Conservation (phyloP, 352 stramenopile species). For the Globisporangium acanthophoron region DNA sequence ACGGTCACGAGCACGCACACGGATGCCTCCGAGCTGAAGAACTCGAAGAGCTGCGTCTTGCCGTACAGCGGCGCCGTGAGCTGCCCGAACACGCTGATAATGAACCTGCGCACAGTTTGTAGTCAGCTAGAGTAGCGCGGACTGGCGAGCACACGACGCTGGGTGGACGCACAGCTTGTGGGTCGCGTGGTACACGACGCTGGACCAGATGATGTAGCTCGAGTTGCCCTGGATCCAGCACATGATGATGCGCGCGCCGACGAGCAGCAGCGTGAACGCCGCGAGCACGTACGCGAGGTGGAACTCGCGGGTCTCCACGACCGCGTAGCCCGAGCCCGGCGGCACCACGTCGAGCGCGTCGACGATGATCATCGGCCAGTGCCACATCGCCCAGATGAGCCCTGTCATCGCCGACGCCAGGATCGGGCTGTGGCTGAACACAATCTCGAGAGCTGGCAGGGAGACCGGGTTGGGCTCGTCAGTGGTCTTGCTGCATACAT, state of each 20-base stretch:
- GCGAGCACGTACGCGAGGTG: slow-evolving; percentile 74
- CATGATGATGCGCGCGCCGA: slow-evolving; percentile 87
- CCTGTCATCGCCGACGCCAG: slow-evolving; percentile 82
- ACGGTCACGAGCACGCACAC: slow-evolving; percentile 81
- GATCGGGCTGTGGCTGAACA: slow-evolving; percentile 85
- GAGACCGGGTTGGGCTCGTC: background rate
- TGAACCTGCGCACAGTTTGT: slow-evolving; percentile 41
- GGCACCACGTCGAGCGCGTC: slow-evolving; percentile 77
- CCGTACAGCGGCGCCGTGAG: slow-evolving; percentile 78
- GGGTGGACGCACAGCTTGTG: slow-evolving; percentile 68
- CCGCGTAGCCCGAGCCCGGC: slow-evolving; percentile 65
- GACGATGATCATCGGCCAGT: slow-evolving; percentile 87
- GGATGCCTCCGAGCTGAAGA: slow-evolving; percentile 81
- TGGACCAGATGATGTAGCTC: slow-evolving; percentile 87
- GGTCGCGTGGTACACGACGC: slow-evolving; percentile 79
- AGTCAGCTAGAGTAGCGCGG: too few species aligned
- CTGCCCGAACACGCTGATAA: slow-evolving; percentile 85
- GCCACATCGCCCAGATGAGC: slow-evolving; percentile 79
- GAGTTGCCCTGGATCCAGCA: slow-evolving; percentile 89
- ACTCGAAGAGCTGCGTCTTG: slow-evolving; percentile 78
- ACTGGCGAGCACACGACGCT: background rate
- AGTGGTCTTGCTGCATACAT: slow-evolving; percentile 1
- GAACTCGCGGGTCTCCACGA: slow-evolving; percentile 73
- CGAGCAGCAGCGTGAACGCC: slow-evolving; percentile 72
- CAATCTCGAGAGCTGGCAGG: slow-evolving; percentile 69